Conservation (phyloP, 169 alveolate species). For the Cyclospora cayetanensis region DNA sequence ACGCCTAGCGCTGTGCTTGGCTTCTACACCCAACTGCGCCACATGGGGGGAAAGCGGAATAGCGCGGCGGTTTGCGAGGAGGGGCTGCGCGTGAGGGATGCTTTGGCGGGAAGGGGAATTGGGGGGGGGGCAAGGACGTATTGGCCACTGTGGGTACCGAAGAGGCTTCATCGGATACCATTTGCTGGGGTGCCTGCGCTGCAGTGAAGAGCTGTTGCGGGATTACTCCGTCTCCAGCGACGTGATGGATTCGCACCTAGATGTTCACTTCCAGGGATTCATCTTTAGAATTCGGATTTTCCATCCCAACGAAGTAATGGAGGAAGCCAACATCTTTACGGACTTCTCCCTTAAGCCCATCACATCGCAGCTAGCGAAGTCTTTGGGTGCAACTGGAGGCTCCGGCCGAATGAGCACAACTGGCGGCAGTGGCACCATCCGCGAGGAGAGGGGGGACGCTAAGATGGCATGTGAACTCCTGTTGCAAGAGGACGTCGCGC, state of each 20-base stretch:
- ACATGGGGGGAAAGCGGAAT: too few relatives aligned
- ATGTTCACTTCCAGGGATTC: conserved; percentile 43
- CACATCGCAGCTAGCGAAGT: conserved; percentile 3
- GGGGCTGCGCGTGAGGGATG: too few relatives aligned
- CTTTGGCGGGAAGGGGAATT: too few relatives aligned
- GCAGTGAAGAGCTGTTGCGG: conserved; percentile 68
- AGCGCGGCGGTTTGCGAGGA: too few relatives aligned
- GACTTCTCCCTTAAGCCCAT: conserved; percentile 40
- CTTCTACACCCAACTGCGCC: too few relatives aligned
- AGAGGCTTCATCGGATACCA: background rate
- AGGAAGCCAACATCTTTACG: conserved; percentile 35
- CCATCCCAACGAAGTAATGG: conserved; percentile 69
- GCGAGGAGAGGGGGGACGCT: background rate
- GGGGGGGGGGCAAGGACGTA: too few relatives aligned
- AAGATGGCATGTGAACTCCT: conserved; percentile 23
- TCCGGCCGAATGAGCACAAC: background rate
- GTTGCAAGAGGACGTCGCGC: conserved; percentile 63
- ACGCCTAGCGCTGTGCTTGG: too few relatives aligned
- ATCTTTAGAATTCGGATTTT: conserved; percentile 59
- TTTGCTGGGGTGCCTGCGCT: background rate
- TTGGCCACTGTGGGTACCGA: too few relatives aligned
- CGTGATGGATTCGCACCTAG: conserved; percentile 58
- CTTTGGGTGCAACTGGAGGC: background rate
- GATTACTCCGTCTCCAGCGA: conserved; percentile 57
- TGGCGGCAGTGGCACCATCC: background rate